Evolutionary conservation across 2,329 filamentous ascomycete genomes (phyloP).

Genomic region (Penicillium sp.): DNA sequence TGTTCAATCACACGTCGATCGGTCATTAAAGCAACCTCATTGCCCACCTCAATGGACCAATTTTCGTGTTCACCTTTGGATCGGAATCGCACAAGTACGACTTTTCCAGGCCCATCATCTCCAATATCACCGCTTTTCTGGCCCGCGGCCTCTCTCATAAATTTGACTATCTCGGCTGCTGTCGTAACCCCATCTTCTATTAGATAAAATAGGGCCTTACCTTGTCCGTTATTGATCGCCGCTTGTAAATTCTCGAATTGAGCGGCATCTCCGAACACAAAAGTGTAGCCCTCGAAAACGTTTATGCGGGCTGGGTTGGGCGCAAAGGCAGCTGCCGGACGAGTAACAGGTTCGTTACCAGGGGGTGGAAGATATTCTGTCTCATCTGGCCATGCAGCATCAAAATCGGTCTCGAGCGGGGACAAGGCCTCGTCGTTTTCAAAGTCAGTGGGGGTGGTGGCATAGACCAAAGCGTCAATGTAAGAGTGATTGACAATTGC

Average conservation of each 20-base stretch:
- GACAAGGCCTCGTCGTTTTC: slow-evolving; percentile 55
- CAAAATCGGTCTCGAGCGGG: slow-evolving; percentile 76
- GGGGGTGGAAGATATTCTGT: slow-evolving; percentile 70
- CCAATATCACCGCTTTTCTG: slow-evolving; percentile 68
- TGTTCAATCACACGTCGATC: slow-evolving; percentile 85
- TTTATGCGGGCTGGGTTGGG: slow-evolving; percentile 67
- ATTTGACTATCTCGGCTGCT: slow-evolving; percentile 74
- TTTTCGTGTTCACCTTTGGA: slow-evolving; percentile 58
- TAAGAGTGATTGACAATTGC: slow-evolving; percentile 74
- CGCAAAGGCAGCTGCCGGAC: slow-evolving; percentile 67
- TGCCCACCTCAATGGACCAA: slow-evolving; percentile 72
- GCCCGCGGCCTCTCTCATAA: slow-evolving; percentile 72
- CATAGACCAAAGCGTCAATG: slow-evolving; percentile 69
- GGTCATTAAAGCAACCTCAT: slow-evolving; percentile 67
- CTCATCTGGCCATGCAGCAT: slow-evolving; percentile 74
- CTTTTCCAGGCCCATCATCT: slow-evolving; percentile 64
- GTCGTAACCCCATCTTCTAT: slow-evolving; percentile 64
- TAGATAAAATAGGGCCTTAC: slow-evolving; percentile 73
- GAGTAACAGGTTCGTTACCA: slow-evolving; percentile 72
- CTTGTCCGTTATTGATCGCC: slow-evolving; percentile 74
- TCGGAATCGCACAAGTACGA: slow-evolving; percentile 75
- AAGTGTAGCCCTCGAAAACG: slow-evolving; percentile 84
- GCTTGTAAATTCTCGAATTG: slow-evolving; percentile 77
- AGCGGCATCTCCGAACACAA: slow-evolving; percentile 75
- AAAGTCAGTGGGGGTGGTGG: slow-evolving; percentile 53